These are phyloP conservation scores for Dryadomyces quercivorus DNA, from an alignment of 2,329 filamentous ascomycete species.

Conservation along the genomic window DNA sequence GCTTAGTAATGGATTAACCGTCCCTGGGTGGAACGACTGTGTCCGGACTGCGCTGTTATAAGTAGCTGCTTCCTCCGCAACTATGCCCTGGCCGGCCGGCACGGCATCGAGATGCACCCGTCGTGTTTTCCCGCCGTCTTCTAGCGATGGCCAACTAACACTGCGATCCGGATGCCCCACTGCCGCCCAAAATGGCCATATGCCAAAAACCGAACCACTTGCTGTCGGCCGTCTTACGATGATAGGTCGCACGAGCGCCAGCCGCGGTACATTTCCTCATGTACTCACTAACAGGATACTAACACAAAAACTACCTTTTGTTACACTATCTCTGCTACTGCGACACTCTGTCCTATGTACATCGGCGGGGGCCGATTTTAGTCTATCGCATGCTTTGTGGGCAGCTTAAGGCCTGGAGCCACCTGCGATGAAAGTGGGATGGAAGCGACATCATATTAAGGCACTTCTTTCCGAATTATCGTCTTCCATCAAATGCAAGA, in stretches of 20 bases:
- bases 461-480: neutral
- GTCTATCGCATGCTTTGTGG: constrained; percentile 1
- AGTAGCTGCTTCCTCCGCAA: neutral
- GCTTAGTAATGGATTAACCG: neutral
- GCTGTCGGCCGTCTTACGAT: constrained; percentile 3
- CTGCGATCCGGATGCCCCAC: neutral
- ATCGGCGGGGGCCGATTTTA: neutral
- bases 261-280: neutral
- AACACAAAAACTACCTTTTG: neutral
- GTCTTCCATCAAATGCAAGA: neutral
- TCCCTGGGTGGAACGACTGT: constrained; percentile 1
- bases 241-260: constrained; percentile 1
- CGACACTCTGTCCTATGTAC: neutral
- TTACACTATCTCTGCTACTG: neutral
- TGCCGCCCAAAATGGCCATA: neutral
- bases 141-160: neutral
- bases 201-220: neutral
- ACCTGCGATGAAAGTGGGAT: neutral
- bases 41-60: constrained; percentile 1
- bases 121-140: neutral
- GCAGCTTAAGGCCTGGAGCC: constrained; percentile 1
- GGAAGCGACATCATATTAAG: neutral
- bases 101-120: constrained; percentile 2
- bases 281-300: neutral
- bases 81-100: neutral